Conservation (phyloP, 805 yeast species). For the Candida andamanensis region DNA sequence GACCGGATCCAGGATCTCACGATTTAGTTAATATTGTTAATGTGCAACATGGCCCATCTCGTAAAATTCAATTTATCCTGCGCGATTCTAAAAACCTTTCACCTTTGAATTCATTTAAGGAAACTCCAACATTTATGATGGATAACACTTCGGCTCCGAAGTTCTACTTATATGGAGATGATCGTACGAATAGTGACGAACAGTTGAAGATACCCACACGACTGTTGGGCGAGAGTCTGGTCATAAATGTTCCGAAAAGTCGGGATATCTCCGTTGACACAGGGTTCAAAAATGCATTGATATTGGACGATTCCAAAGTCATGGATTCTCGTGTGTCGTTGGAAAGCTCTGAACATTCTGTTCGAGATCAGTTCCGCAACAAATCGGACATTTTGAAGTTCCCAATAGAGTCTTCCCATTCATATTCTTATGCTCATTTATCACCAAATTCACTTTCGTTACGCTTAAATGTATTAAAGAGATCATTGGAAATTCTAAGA, state of each 20-base stretch:
- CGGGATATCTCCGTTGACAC: no score
- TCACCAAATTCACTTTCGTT: slow-evolving; percentile 78
- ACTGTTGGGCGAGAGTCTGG: no score
- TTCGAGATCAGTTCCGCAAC: slow-evolving; percentile 9
- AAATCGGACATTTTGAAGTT: slow-evolving; percentile 48
- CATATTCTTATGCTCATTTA: slow-evolving; percentile 78
- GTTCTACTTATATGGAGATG: slow-evolving; percentile 8
- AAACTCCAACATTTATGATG: not conserved
- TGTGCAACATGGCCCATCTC: no score
- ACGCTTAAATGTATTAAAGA: slow-evolving; percentile 64
- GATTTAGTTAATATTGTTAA: not conserved
- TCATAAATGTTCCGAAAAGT: no score
- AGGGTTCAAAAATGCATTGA: no score
- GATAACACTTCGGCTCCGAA: slow-evolving; percentile 1
- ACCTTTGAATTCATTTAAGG: not conserved
- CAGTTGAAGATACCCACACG: no score
- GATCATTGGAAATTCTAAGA: slow-evolving; percentile 69
- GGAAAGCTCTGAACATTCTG: no score
- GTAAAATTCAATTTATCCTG: no score
- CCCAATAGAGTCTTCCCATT: slow-evolving; percentile 76
- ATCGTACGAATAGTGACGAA: slow-evolving; percentile 1
- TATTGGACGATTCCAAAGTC: no score
- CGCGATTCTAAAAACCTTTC: no score
- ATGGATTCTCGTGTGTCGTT: no score
- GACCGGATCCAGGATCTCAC: slow-evolving; percentile 30